Conservation (phyloP, 257 asterid species). For the Solanum sitiens region DNA sequence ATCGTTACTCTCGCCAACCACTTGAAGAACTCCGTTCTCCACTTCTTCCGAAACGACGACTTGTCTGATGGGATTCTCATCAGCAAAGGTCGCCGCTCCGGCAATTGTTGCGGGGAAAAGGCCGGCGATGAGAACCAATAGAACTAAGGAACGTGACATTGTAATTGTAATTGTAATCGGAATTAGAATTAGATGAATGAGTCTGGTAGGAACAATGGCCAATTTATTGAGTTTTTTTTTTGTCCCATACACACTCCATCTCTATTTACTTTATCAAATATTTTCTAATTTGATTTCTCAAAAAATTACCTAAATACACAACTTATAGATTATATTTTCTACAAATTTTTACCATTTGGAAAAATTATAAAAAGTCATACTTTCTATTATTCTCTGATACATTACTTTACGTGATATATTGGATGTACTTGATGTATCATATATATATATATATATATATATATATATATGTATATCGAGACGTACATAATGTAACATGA, state of each 20-base stretch:
- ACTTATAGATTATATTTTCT: too few species aligned
- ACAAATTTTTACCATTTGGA: too few species aligned
- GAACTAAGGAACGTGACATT: constrained; percentile 34
- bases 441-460: too few species aligned
- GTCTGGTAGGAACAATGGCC: neutral
- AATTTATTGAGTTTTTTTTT: neutral
- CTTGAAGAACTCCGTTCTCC: constrained; percentile 36
- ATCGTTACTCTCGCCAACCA: constrained; percentile 52
- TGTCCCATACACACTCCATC: neutral
- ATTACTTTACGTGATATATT: neutral
- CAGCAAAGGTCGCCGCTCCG: constrained; percentile 21
- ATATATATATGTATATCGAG: too few species aligned
- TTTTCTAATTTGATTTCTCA: too few species aligned
- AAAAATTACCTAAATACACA: neutral
- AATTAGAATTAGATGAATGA: neutral
- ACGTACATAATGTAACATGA: neutral
- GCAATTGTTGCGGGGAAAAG: constrained; percentile 18
- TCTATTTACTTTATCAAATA: too few species aligned
- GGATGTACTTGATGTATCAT: neutral
- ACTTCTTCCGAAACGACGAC: constrained; percentile 56
- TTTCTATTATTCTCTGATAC: too few species aligned
- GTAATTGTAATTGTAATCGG: neutral
- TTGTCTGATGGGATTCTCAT: constrained; percentile 77
- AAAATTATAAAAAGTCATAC: too few species aligned
- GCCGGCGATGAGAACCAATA: constrained; percentile 3